phyloP scores from a whole-genome alignment of 2,329 filamentous ascomycete genomes.

The Fusarium sp. region DNA sequence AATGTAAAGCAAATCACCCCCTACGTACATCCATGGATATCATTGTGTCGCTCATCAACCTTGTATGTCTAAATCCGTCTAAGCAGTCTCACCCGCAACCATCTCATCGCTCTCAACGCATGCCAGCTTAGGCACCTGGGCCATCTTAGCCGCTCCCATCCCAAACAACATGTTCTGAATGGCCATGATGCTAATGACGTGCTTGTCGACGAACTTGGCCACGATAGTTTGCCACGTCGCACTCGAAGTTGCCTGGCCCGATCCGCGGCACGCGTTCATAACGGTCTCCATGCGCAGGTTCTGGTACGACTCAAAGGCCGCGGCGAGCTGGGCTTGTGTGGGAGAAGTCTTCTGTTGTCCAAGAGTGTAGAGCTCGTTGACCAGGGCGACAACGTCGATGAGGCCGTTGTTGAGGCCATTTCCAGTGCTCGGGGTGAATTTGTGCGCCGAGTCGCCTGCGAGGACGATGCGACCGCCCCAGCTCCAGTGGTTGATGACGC shows the following conservation, averaged over 20 bases:
- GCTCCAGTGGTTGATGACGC: constrained; percentile 51
- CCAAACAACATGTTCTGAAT: constrained; percentile 26
- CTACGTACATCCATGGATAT: fast-evolving
- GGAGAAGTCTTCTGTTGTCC: neutral
- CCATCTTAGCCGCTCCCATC: constrained; percentile 9
- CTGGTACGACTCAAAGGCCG: constrained; percentile 30
- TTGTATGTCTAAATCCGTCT: neutral
- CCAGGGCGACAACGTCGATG: constrained; percentile 47
- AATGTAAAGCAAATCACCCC: neutral
- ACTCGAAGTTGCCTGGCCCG: constrained; percentile 14
- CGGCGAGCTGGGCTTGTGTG: neutral
- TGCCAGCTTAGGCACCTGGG: constrained; percentile 6
- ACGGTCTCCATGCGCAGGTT: constrained; percentile 23
- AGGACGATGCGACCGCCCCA: constrained; percentile 51
- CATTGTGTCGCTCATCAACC: neutral
- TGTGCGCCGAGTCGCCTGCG: constrained; percentile 53
- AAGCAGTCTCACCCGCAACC: constrained; percentile 2
- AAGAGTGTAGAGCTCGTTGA: constrained; percentile 43
- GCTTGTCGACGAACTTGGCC: constrained; percentile 31
- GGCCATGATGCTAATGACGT: constrained; percentile 11
- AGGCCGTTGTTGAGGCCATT: constrained; percentile 52
- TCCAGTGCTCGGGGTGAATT: constrained; percentile 52
- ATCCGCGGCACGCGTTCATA: constrained; percentile 6
- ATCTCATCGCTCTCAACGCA: constrained; percentile 11
- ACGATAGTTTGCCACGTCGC: constrained; percentile 31